phyloP scores from a whole-genome alignment of 176 grass and related monocot species.

The Pontederia paniculata region DNA sequence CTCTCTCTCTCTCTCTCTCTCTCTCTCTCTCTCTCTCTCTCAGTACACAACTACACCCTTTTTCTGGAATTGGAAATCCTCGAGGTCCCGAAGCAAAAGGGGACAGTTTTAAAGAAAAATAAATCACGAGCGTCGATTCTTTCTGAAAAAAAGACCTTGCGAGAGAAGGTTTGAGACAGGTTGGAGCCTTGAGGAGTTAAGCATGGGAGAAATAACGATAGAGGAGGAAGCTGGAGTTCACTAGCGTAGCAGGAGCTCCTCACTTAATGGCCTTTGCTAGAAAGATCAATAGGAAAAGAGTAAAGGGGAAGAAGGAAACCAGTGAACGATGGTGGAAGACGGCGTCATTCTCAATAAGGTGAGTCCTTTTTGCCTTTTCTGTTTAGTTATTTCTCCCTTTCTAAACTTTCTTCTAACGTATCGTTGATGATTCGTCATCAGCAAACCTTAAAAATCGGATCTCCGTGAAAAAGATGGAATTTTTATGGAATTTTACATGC shows the following conservation, averaged over 20 bases:
- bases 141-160: no score
- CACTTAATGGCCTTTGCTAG: background rate
- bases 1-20: no score
- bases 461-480: background rate
- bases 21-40: no score
- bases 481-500: background rate
- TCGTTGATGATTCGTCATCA: background rate
- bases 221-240: background rate
- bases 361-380: no score
- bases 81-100: no score
- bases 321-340: background rate
- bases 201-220: background rate
- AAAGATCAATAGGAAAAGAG: background rate
- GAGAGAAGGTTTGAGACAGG: background rate
- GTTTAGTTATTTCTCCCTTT: background rate
- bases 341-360: slow-evolving; percentile 4
- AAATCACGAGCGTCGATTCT: no score
- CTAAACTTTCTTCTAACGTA: background rate
- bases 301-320: background rate
- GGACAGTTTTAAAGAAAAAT: no score
- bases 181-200: background rate
- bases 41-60: no score
- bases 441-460: background rate
- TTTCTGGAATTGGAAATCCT: no score
- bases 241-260: background rate